Evolutionary conservation across 192 early-diverging fungal species (phyloP).

Genomic region (Entomortierella lignicola): DNA sequence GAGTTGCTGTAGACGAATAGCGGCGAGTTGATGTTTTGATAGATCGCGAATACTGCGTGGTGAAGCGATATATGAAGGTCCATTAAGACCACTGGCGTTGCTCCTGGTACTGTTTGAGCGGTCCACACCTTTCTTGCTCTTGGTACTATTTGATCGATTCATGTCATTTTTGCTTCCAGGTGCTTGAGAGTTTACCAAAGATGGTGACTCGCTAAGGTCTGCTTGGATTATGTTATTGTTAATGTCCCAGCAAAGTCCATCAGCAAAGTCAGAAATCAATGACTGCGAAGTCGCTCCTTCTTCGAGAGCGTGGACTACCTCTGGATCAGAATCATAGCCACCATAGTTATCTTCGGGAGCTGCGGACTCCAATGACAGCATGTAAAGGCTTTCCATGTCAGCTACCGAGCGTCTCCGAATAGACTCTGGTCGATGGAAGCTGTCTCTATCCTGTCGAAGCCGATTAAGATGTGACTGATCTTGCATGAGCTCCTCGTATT

Average conservation of each 20-base stretch:
- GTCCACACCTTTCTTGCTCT: constrained; percentile 28
- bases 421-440: constrained; percentile 10
- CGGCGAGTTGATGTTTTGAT: constrained; percentile 17
- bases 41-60: constrained; percentile 24
- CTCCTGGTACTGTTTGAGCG: constrained; percentile 42
- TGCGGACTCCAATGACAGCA: constrained; percentile 6
- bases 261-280: constrained; percentile 35
- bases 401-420: constrained; percentile 32
- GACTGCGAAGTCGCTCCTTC: constrained; percentile 5
- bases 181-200: constrained; percentile 18
- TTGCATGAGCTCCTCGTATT: constrained; percentile 49
- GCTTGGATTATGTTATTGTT: constrained; percentile 10
- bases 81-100: constrained; percentile 24
- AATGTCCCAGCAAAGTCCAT: constrained; percentile 46
- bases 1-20: constrained; percentile 22
- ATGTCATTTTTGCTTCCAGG: constrained; percentile 14
- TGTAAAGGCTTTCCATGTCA: constrained; percentile 45
- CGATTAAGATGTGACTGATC: constrained; percentile 24
- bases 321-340: constrained; percentile 53
- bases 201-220: neutral
- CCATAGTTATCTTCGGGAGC: constrained; percentile 27
- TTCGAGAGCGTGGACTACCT: constrained; percentile 23
- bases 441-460: constrained; percentile 25
- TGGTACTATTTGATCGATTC: constrained; percentile 33
- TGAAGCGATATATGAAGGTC: constrained; percentile 6